A percentile compares a stretch with the other conserved stretches of the same genome.
These are phyloP conservation scores for Alternaria triticimaculans DNA, from an alignment of 2,329 filamentous ascomycete species.

Conservation along the genomic window DNA sequence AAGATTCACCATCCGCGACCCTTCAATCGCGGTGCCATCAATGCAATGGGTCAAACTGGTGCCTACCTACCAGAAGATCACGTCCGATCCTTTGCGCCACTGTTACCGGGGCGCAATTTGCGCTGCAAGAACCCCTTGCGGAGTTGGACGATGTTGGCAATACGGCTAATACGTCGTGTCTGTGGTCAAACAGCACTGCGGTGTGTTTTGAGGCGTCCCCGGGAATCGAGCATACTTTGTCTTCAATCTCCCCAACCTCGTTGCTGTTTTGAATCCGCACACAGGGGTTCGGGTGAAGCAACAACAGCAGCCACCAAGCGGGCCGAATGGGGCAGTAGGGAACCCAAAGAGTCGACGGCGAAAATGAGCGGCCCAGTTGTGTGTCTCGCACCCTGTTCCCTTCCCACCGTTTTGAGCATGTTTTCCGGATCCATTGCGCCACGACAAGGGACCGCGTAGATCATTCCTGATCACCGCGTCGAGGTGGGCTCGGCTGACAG, in stretches of 20 bases:
- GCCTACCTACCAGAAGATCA: neutral
- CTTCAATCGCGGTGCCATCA: constrained; percentile 2
- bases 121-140: neutral
- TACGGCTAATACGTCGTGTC: neutral
- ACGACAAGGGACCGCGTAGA: constrained; percentile 43
- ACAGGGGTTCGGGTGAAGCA: constrained; percentile 6
- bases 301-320: constrained; percentile 7
- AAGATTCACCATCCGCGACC: constrained; percentile 4
- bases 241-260: neutral
- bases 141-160: neutral
- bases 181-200: neutral
- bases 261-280: neutral
- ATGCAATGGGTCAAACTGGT: constrained; percentile 1
- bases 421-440: constrained; percentile 40
- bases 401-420: constrained; percentile 39
- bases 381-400: constrained; percentile 30
- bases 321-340: constrained; percentile 14
- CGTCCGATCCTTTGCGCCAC: neutral
- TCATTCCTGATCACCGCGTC: constrained; percentile 39
- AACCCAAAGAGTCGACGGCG: constrained; percentile 17
- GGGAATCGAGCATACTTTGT: neutral
- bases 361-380: constrained; percentile 20
- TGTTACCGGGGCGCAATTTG: neutral
- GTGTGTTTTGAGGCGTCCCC: neutral
- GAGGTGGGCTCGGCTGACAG: constrained; percentile 38